Conservation (phyloP, 352 stramenopile genomes). For the Phytopythium oedochilum region DNA sequence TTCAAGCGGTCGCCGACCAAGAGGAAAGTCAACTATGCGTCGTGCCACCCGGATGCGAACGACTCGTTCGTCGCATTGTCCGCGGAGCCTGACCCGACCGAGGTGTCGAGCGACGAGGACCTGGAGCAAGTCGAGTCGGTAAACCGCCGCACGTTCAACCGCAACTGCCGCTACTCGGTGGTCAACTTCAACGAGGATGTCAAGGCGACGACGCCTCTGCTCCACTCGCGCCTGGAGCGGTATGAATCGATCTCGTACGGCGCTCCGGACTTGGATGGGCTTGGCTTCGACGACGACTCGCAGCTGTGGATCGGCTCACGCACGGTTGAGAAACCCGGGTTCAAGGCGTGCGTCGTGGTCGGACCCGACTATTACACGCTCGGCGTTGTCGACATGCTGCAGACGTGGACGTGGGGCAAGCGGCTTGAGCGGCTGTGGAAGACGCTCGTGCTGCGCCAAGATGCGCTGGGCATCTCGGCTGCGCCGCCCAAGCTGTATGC, state of each 20-base stretch:
- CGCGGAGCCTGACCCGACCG: constrained; percentile 26
- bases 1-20: constrained; percentile 55
- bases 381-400: constrained; percentile 88
- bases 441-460: constrained; percentile 62
- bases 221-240: constrained; percentile 18
- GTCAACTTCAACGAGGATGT: constrained; percentile 41
- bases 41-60: constrained; percentile 55
- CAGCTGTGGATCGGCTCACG: constrained; percentile 51
- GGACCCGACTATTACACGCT: constrained; percentile 87
- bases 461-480: constrained; percentile 72
- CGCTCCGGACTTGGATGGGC: constrained; percentile 10
- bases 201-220: constrained; percentile 40
- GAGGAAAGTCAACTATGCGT: constrained; percentile 63
- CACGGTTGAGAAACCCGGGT: constrained; percentile 57
- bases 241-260: constrained; percentile 53
- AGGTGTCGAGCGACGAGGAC: constrained; percentile 45
- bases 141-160: constrained; percentile 49
- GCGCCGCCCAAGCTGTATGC: constrained; percentile 70
- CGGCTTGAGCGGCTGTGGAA: constrained; percentile 83
- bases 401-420: constrained; percentile 86
- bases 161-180: constrained; percentile 72
- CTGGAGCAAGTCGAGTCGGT: constrained; percentile 48
- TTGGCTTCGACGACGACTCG: constrained; percentile 17
- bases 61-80: constrained; percentile 37
- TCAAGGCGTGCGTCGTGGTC: constrained; percentile 69